Evolutionary conservation across 116 monocot species (phyloP), one percentile per base, ranked within the genome.

Genomic region (Dioscorea cayenensis): DNA sequence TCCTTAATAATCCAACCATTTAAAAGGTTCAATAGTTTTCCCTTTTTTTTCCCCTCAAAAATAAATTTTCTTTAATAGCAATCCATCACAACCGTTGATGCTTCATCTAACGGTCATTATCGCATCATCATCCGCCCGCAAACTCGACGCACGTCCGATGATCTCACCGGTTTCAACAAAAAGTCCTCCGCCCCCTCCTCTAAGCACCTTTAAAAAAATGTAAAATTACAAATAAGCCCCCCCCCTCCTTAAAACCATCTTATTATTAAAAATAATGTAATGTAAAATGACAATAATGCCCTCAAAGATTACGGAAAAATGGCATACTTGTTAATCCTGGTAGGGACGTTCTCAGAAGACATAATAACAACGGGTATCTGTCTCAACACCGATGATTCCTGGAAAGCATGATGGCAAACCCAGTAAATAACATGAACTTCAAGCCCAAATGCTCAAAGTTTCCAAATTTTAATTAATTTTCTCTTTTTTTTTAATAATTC

Each of bases 341-440:
- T 77, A 7, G 82, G 75, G 3, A 82, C 74, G 67, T 82, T 82
- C 73, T 82, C 82, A 1, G 82, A 82, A 12, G 79, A 79, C 83
- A 83, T 73, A 27, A 83, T 73, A 63, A 83, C 83, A 59, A 83
- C 79, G 4, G 83, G 83, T 5, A 83, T 83, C 43, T 69, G 35
- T 72, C 63, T 79, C 73, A 78, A 64, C 83, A 38, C 20, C 4
- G 83, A 83, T 3, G 76, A 79, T 14, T 50, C 74, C 82, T 82
- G 25, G 43, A 43, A 10, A 43, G 1, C 7, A 43, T 0, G 4
- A 62, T 62, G 25, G 62, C 62, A 62, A 62, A 11, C 1, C 7
- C 62, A 25, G 62, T 62, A 62, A 62, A 62, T 62, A 62, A 62
- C 43, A 43, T 6, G 43, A 43, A 43, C 8, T 43, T 12, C 43